These are phyloP conservation scores for Paxillus ammoniavirescens DNA, from an alignment of 768 basidiomycete genomes.

Conservation along the genomic window DNA sequence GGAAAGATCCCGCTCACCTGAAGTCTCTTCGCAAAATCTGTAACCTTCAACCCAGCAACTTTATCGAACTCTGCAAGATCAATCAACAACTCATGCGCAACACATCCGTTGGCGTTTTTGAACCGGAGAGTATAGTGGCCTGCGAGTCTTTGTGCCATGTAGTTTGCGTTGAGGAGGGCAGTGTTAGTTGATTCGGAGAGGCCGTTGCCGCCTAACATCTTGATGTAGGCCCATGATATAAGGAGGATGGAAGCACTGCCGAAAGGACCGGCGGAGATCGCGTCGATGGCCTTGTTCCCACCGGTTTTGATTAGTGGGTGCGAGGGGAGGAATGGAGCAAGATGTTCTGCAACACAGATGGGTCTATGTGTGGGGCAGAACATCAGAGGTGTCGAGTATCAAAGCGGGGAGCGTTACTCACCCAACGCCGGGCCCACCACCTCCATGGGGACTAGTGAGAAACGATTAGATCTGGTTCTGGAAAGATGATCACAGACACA, in stretches of 20 bases:
- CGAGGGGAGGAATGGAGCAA: conserved; percentile 90
- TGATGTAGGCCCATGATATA: conserved; percentile 99
- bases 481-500: conserved; percentile 21
- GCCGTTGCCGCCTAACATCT: conserved; percentile 97
- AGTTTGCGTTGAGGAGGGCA: conserved; percentile 94
- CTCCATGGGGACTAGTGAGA: conserved; percentile 80
- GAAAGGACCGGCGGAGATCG: conserved; percentile 89
- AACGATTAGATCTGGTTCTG: background rate
- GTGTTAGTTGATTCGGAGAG: conserved; percentile 82
- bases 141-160: conserved; percentile 88
- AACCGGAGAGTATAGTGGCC: conserved; percentile 85
- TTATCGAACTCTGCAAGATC: conserved; percentile 97
- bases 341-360: conserved; percentile 91
- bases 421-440: conserved; percentile 96
- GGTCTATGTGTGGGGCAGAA: conserved; percentile 45
- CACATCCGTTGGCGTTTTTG: conserved; percentile 87
- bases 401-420: conserved; percentile 30
- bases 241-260: conserved; percentile 94
- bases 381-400: background rate
- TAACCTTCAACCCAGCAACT: conserved; percentile 83
- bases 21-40: conserved; percentile 94
- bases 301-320: conserved; percentile 75
- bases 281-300: conserved; percentile 72
- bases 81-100: conserved; percentile 94
- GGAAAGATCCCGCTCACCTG: conserved; percentile 51